phyloP scores from a whole-genome alignment of 768 basidiomycete genomes.

The Leccinum uliginosum region DNA sequence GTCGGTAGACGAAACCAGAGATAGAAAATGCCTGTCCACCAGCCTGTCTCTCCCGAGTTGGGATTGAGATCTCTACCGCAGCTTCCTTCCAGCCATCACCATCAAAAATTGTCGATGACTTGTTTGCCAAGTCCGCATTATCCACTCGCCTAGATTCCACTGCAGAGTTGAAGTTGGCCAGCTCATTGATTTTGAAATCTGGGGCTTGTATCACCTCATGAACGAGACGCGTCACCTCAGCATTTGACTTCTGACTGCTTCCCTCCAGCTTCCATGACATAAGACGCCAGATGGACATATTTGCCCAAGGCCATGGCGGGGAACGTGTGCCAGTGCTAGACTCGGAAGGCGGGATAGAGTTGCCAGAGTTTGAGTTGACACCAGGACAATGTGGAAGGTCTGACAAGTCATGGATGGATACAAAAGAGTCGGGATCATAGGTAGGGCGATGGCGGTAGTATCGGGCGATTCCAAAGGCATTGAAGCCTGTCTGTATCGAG shows the following conservation, averaged over 20 bases:
- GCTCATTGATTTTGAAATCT: background rate
- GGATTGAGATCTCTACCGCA: background rate
- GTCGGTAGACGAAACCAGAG: background rate
- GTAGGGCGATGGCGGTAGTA: background rate
- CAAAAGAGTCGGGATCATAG: slow-evolving; percentile 1
- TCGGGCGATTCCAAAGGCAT: background rate
- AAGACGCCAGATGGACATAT: slow-evolving; percentile 9
- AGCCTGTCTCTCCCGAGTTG: background rate
- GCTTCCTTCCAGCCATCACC: background rate
- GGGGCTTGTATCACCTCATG: background rate
- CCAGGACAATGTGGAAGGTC: background rate
- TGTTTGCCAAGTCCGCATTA: background rate
- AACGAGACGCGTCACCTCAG: background rate
- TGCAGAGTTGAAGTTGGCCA: background rate
- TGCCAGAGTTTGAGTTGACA: no score
- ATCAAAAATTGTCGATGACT: background rate
- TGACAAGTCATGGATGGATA: background rate
- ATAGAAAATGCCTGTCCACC: background rate
- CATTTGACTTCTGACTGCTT: background rate
- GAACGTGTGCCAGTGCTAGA: no score
- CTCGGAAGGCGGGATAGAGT: background rate
- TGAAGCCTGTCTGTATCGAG: background rate
- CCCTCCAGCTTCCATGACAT: slow-evolving; percentile 9
- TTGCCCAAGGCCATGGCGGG: slow-evolving; percentile 14
- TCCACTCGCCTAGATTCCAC: background rate